Base-by-base conservation (phyloP, 305 asterid species). In the Coffea humblotiana region DNA sequence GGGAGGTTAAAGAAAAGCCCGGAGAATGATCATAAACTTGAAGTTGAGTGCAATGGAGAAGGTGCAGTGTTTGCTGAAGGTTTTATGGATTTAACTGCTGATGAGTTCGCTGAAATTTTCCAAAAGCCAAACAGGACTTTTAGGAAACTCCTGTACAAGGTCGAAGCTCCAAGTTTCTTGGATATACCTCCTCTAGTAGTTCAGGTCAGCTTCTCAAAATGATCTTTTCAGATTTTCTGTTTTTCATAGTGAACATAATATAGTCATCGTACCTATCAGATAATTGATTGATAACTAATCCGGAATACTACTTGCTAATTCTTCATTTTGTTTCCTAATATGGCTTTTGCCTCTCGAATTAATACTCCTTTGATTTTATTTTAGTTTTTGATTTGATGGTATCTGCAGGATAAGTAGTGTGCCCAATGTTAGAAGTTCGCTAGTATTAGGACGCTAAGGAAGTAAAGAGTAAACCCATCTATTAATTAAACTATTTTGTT, bases 21-120 rank as follows among this genome's bases (percentile, higher is more conserved):
- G 21, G 88, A 81, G 58, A 82, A 76, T 72, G 91, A 93, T 84
- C 84, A 83, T 18, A 94, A 91, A 83, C 93, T 92, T 9, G 89
- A 90, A 56, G 87, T 94, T 0, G 92, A 90, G 29, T 94, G 98
- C 77, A 94, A 90, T 81, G 97, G 93, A 54, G 86, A 89, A 77
- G 98, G 98, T 29, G 98, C 94, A 11, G 86, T 92, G 25, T 94
- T 91, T 56, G 92, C 91, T 0, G 97, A 91, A 82, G 97, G 96
- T 21, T 52, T 67, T 69, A 86, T 91, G 91, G 92, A 89, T 81
- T 79, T 90, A 68, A 88, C 89, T 7, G 92, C 81, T 15, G 89
- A 84, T 0, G 90, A 90, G 51, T 85, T 94, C 72, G 43, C 87
- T 43, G 52, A 86, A 58, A 66, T 88, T 76, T 93, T 87, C 0